These are phyloP conservation scores for Lyophyllum atratum DNA, from an alignment of 768 basidiomycete genomes.

Conservation along the genomic window DNA sequence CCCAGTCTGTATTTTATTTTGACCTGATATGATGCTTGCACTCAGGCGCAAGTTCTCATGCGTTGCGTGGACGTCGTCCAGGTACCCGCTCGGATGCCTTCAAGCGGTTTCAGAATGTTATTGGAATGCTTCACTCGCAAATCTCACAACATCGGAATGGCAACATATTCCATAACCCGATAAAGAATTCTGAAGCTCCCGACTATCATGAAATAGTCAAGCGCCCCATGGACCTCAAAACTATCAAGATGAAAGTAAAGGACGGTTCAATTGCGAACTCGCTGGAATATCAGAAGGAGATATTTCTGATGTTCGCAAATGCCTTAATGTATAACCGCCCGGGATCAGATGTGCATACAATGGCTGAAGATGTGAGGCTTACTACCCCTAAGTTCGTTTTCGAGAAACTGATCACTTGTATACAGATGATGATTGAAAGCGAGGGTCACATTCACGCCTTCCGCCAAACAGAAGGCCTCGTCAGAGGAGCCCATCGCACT, in stretches of 20 bases:
- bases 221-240: slow-evolving; percentile 95
- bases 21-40: not conserved
- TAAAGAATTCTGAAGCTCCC: slow-evolving; percentile 84
- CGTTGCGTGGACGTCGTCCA: slow-evolving; percentile 28
- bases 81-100: slow-evolving; percentile 49
- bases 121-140: slow-evolving; percentile 76
- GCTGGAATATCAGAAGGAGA: slow-evolving; percentile 86
- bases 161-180: slow-evolving; percentile 89
- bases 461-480: slow-evolving; percentile 75
- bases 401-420: slow-evolving; percentile 1
- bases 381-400: not conserved
- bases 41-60: slow-evolving; percentile 31
- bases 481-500: slow-evolving; percentile 42
- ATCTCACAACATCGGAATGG: slow-evolving; percentile 87
- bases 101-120: slow-evolving; percentile 81
- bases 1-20: not conserved
- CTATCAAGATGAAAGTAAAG: slow-evolving; percentile 82
- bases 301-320: slow-evolving; percentile 94
- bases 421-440: slow-evolving; percentile 76
- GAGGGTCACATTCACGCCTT: slow-evolving; percentile 68
- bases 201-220: slow-evolving; percentile 93
- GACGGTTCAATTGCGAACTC: slow-evolving; percentile 82
- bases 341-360: slow-evolving; percentile 80
- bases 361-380: slow-evolving; percentile 84
- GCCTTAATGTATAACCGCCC: slow-evolving; percentile 97